Evolutionary conservation across 2,329 filamentous ascomycete species (phyloP).

Genomic region (Diplodia mutila): DNA sequence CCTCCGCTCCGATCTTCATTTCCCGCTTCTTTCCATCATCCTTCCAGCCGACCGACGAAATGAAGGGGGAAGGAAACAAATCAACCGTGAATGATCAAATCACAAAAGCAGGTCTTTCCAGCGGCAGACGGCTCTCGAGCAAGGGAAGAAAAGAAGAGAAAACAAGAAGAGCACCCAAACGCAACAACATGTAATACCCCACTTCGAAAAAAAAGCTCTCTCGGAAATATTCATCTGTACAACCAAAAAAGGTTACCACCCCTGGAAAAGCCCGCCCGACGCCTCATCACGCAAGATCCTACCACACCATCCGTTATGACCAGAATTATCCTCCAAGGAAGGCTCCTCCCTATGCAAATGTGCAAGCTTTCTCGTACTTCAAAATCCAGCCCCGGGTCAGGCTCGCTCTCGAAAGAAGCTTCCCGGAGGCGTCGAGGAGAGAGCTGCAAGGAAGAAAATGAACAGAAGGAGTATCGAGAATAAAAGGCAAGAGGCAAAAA

Average conservation of each 20-base stretch:
- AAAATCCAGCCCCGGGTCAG: too few species aligned
- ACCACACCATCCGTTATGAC: not conserved
- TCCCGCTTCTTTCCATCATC: not conserved
- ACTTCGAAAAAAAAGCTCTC: not conserved
- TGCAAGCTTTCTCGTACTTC: not conserved
- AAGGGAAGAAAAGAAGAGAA: not conserved
- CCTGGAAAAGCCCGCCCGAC: not conserved
- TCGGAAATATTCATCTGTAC: not conserved
- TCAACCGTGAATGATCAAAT: not conserved
- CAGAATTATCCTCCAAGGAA: not conserved
- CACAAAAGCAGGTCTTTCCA: slow-evolving; percentile 5
- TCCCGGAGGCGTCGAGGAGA: too few species aligned
- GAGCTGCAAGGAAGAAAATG: not conserved
- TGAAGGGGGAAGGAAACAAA: too few species aligned
- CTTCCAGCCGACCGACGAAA: not conserved
- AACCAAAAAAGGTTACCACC: not conserved
- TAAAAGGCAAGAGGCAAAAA: slow-evolving; percentile 19
- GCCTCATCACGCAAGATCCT: not conserved
- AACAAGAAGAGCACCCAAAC: not conserved
- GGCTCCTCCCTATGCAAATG: not conserved
- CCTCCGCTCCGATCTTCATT: not conserved
- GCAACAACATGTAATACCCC: not conserved
- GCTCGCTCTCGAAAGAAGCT: too few species aligned
- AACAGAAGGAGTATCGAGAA: not conserved
- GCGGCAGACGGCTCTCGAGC: not conserved